Base-by-base conservation (phyloP, 257 asterid genomes). In the Avicennia marina region DNA sequence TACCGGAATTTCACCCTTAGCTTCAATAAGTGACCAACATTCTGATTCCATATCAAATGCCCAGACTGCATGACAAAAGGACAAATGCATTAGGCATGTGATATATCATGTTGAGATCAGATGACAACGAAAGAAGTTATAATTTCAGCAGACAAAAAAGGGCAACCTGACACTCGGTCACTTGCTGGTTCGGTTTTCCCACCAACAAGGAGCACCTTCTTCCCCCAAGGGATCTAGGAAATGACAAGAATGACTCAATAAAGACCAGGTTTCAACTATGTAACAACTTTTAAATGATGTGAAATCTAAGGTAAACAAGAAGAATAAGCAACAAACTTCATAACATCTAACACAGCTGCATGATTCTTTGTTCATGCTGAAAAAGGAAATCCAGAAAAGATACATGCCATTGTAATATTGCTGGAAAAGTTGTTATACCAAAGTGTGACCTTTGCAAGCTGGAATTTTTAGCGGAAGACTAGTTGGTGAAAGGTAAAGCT, bases 1-100 rank as follows among this genome's bases (percentile, higher is more conserved):
- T 89, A 89, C 98, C 83, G 98, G 98, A 62, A 89, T 75, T 34
- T 82, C 95, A 72, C 98, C 98, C 77, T 93, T 93, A 1, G 95
- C 89, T 69, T 89, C 98, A 66, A 89, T 67, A 47, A 69, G 78
- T 26, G 98, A 80, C 98, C 98, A 93, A 81, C 95, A 78, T 60
- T 89, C 98, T 53, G 95, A 81, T 78, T 93, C 98, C 71, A 83
- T 77, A 81, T 93, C 98, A 72, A 83, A 93, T 43, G 94, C 78
- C 98, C 98, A 89, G 36, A 93, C 98, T 93, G 65, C 75, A 77
- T 44, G 68, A 64, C 9, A 62, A 36, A 3, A 2, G 3, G 13
- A 36, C 10, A 36, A 36, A 36, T 4, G 10, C 2, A 36, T 7
- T 11, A 36, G 10, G 41, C 9, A n/a, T n/a, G n/a, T n/a, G 13